A percentile compares a stretch with the other conserved stretches of the same genome.
phyloP scores from a whole-genome alignment of 1,284 basidiomycete species.

The Tausonia pullulans region DNA sequence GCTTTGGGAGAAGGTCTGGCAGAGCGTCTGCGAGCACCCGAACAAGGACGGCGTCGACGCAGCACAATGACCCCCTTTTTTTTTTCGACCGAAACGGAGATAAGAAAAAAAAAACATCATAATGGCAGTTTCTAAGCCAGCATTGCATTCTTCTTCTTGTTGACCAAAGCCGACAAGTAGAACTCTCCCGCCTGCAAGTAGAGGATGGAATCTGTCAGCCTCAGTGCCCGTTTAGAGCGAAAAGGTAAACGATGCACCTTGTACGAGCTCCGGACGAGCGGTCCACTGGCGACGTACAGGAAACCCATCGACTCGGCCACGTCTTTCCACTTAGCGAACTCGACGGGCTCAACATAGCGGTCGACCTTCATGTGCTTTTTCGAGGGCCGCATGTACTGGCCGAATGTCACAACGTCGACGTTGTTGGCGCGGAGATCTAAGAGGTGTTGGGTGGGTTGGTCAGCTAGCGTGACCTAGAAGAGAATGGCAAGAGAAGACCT shows the following conservation, averaged over 20 bases:
- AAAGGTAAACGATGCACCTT: conserved; percentile 49
- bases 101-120: too few relatives aligned
- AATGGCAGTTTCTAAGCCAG: too few relatives aligned
- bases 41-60: too few relatives aligned
- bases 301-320: conserved; percentile 89
- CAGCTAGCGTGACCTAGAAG: neutral
- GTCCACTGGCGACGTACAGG: conserved; percentile 93
- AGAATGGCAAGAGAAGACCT: conserved; percentile 20
- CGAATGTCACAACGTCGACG: conserved; percentile 97
- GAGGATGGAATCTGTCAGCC: too few relatives aligned
- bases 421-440: conserved; percentile 72
- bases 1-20: too few relatives aligned
- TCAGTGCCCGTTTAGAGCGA: too few relatives aligned
- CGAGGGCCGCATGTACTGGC: conserved; percentile 99
- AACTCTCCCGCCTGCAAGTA: too few relatives aligned
- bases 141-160: too few relatives aligned
- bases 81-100: too few relatives aligned
- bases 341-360: conserved; percentile 84
- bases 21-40: too few relatives aligned
- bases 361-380: conserved; percentile 99
- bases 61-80: too few relatives aligned
- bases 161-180: too few relatives aligned
- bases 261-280: conserved; percentile 90
- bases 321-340: conserved; percentile 85
- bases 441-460: neutral